These are phyloP conservation scores for Volutella citrinella DNA, from an alignment of 2,329 filamentous ascomycete genomes.

Conservation along the genomic window DNA sequence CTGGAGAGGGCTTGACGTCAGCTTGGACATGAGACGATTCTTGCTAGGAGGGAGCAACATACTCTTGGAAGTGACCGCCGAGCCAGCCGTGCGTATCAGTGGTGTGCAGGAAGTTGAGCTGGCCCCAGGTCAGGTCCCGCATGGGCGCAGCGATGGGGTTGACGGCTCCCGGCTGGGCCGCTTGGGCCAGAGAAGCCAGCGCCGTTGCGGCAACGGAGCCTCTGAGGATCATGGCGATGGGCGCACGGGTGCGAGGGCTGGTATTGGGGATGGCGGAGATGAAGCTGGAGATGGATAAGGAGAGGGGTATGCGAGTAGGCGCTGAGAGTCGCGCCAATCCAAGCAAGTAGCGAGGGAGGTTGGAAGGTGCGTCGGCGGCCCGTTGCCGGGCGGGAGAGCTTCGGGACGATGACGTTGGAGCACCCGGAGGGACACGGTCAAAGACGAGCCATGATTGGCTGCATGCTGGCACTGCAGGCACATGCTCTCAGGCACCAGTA, in stretches of 20 bases:
- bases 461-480: too few species aligned
- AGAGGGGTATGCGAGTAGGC: too few species aligned
- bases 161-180: constrained; percentile 77
- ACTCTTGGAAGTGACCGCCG: constrained; percentile 89
- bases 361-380: too few species aligned
- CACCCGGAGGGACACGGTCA: neutral
- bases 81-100: constrained; percentile 97
- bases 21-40: neutral
- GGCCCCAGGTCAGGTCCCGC: constrained; percentile 83
- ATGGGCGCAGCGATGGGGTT: constrained; percentile 75
- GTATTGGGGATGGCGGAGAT: constrained; percentile 2
- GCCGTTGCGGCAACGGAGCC: constrained; percentile 23
- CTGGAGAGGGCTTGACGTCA: constrained; percentile 45
- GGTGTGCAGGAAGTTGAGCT: constrained; percentile 95
- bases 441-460: too few species aligned
- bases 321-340: too few species aligned
- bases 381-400: neutral
- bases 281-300: too few species aligned
- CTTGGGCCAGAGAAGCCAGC: constrained; percentile 37
- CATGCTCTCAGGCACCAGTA: too few species aligned
- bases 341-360: too few species aligned
- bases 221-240: constrained; percentile 23
- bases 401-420: constrained; percentile 1
- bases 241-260: neutral
- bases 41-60: constrained; percentile 24